These are phyloP conservation scores for Mycena olivaceomarginata DNA, from an alignment of 768 basidiomycete species.

Conservation along the genomic window DNA sequence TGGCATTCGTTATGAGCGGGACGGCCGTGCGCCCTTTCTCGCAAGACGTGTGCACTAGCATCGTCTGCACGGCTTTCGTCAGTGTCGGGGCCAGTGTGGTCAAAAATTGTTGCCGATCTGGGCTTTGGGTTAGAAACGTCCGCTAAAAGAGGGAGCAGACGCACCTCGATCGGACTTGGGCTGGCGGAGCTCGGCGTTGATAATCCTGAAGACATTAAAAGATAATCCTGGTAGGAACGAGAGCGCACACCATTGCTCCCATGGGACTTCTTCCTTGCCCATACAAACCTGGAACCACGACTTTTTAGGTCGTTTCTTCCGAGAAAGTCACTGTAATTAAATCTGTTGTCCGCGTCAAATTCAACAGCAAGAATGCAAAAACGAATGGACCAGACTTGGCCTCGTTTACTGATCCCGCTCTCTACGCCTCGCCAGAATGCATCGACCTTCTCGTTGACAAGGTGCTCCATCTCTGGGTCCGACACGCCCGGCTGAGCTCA, in stretches of 20 bases:
- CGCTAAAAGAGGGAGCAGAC: conserved; percentile 2
- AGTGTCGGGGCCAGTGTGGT: conserved; percentile 76
- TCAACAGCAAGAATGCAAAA: neutral
- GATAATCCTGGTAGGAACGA: neutral
- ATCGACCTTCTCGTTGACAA: conserved; percentile 87
- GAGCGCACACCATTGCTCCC: conserved; percentile 86
- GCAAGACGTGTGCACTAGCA: conserved; percentile 87
- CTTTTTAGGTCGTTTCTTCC: conserved; percentile 85
- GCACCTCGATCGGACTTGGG: conserved; percentile 79
- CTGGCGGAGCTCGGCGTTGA: conserved; percentile 88
- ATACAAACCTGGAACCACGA: conserved; percentile 84
- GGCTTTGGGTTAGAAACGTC: neutral
- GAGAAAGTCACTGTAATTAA: conserved; percentile 86
- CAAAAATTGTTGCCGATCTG: conserved; percentile 73
- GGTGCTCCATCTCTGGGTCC: conserved; percentile 81
- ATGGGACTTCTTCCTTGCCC: conserved; percentile 89
- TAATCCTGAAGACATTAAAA: conserved; percentile 68
- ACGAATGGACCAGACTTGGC: conserved; percentile 71
- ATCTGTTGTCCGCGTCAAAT: conserved; percentile 57
- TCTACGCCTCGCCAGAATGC: conserved; percentile 88
- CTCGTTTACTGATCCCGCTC: conserved; percentile 75
- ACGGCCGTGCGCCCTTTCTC: conserved; percentile 85
- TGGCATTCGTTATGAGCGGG: conserved; percentile 85
- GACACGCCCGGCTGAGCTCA: conserved; percentile 81
- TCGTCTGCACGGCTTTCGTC: conserved; percentile 79